phyloP scores from a whole-genome alignment of 2,329 filamentous ascomycete genomes.

The Calonectria crousiana region DNA sequence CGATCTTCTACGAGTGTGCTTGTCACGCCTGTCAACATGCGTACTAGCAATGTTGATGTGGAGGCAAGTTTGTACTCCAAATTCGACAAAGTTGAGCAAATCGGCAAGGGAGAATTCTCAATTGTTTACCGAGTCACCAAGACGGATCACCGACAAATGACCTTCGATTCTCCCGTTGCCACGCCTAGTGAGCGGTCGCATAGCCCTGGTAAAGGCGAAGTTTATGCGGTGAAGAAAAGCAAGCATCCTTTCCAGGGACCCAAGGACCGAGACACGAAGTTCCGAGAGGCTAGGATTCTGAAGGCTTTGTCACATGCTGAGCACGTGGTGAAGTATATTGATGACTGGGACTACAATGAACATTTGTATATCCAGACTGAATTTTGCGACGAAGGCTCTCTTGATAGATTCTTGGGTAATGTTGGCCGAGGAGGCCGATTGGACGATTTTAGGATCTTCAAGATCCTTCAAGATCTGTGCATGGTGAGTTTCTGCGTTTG shows the following conservation, averaged over 20 bases:
- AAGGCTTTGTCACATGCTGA: slow-evolving; percentile 82
- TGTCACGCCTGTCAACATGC: slow-evolving; percentile 77
- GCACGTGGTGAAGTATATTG: slow-evolving; percentile 85
- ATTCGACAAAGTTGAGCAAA: slow-evolving; percentile 84
- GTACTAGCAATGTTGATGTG: slow-evolving; percentile 75
- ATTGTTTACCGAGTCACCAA: slow-evolving; percentile 84
- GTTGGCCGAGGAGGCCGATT: slow-evolving; percentile 86
- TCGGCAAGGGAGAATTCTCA: slow-evolving; percentile 94
- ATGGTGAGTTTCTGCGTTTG: slow-evolving; percentile 69
- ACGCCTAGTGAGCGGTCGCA: slow-evolving; percentile 63
- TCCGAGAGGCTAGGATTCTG: slow-evolving; percentile 86
- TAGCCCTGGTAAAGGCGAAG: slow-evolving; percentile 66
- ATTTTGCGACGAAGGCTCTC: slow-evolving; percentile 92
- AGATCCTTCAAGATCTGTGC: slow-evolving; percentile 89
- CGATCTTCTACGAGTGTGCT: slow-evolving; percentile 65
- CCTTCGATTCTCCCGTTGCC: slow-evolving; percentile 55
- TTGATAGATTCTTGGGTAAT: slow-evolving; percentile 87
- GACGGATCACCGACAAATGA: slow-evolving; percentile 44
- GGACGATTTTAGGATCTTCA: slow-evolving; percentile 99
- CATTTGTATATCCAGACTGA: slow-evolving; percentile 98
- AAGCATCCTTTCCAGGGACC: slow-evolving; percentile 82
- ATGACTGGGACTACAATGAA: slow-evolving; percentile 88
- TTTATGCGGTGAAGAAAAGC: slow-evolving; percentile 96
- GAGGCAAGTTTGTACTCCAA: slow-evolving; percentile 80
- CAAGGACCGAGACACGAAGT: slow-evolving; percentile 84